Base-by-base conservation (phyloP, 768 basidiomycete genomes). In the Psilocybe sp. region DNA sequence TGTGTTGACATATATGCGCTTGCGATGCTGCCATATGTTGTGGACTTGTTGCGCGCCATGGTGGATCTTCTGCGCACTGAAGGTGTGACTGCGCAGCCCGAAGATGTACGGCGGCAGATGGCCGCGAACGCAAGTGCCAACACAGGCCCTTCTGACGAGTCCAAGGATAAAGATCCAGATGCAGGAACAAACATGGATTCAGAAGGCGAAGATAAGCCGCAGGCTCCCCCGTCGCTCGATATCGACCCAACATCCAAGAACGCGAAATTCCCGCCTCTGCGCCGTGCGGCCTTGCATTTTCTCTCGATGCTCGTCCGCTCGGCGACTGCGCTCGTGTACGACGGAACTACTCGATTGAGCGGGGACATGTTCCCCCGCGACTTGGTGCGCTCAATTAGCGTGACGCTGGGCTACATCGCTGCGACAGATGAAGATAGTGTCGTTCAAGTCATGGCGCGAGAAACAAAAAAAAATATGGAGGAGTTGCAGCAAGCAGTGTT, bases 271-370 rank as follows among this genome's bases (percentile, higher is more conserved):
- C 90, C 95, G 1, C 78, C 90, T 1, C 71, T 98, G 3, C 81
- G 95, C 31, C 86, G 96, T 37, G 85, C 91, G 1, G 92, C 90
- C 0, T 62, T 97, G n/a, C 85, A 94, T 57, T 87, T 97, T 63
- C 73, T 96, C 38, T 74, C 82, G 0, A 61, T 85, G 8, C 70
- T 93, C 31, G 64, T 92, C n/a, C 76, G 78, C n/a, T 77, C 84
- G 37, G 72, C 75, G 14, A 81, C 75, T 0, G 67, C 66, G n/a
- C 70, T 77, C 8, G 60, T 75, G 10, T 80, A 87, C 51, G 78
- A 82, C 14, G 60, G 58, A 6, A 47, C 59, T n/a, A 51, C 44
- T 20, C 16, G 38, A 36, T 23, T 46, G 42, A 14, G 45, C n/a
- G 54, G 54, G 4, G 55, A 38, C 15, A 52, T 64, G 10, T 44